phyloP scores from a whole-genome alignment of 768 basidiomycete species.

The Coprinellus micaceus region DNA sequence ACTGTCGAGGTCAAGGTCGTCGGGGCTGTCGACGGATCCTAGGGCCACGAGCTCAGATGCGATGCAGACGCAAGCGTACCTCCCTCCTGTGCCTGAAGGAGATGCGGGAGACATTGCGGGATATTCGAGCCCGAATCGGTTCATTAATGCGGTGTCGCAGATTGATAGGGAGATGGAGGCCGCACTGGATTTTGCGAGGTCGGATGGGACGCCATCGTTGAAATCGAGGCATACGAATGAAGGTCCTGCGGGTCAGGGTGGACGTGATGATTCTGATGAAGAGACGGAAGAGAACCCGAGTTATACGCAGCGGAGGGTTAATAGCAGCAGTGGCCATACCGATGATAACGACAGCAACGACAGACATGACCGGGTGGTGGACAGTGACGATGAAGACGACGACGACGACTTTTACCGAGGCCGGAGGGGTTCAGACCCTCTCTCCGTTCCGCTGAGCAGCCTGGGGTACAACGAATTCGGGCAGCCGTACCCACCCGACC shows the following conservation, averaged over 20 bases:
- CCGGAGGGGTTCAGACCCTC: slow-evolving; percentile 23
- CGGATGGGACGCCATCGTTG: slow-evolving; percentile 21
- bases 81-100: slow-evolving; percentile 12
- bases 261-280: slow-evolving; percentile 3
- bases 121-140: no score
- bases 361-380: no score
- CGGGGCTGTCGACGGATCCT: slow-evolving; percentile 19
- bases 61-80: neutral
- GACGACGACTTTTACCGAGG: slow-evolving; percentile 24
- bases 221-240: slow-evolving; percentile 8
- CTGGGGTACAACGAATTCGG: slow-evolving; percentile 50
- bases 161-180: slow-evolving; percentile 53
- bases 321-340: neutral
- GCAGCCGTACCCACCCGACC: slow-evolving; percentile 43
- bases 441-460: no score
- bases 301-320: neutral
- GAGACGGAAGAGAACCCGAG: neutral
- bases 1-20: slow-evolving; percentile 22
- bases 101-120: slow-evolving; percentile 38
- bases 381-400: slow-evolving; percentile 15
- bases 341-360: slow-evolving; percentile 7
- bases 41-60: neutral
- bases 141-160: slow-evolving; percentile 47
- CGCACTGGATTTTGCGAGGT: slow-evolving; percentile 34
- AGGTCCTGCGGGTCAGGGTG: neutral